Conservation (phyloP, 2,329 filamentous ascomycete species). For the Helicocarpus griseus region DNA sequence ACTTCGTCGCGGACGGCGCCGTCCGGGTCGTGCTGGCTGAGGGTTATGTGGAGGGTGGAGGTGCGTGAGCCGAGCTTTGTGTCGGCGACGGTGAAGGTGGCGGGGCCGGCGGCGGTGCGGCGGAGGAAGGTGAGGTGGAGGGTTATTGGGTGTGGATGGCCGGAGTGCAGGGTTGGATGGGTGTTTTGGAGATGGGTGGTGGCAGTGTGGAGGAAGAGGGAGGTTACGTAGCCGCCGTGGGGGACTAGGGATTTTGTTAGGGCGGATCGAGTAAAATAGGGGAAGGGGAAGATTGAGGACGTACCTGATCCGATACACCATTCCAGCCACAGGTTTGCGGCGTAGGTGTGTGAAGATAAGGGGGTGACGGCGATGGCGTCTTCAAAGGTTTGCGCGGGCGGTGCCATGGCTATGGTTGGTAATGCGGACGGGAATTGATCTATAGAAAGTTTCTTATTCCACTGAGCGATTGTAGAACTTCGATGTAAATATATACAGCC, state of each 20-base stretch:
- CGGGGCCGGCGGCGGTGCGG: constrained; percentile 50
- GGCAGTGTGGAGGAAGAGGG: constrained; percentile 51
- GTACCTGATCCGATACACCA: constrained; percentile 57
- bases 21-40: constrained; percentile 33
- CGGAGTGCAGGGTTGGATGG: constrained; percentile 39
- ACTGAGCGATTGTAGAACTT: neutral
- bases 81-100: constrained; percentile 49
- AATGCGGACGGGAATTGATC: neutral
- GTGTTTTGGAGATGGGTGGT: constrained; percentile 52
- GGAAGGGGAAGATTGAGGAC: neutral
- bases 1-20: constrained; percentile 46
- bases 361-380: constrained; percentile 30
- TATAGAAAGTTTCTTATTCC: neutral
- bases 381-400: constrained; percentile 19
- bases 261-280: neutral
- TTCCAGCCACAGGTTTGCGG: constrained; percentile 44
- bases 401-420: neutral
- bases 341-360: constrained; percentile 46
- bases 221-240: constrained; percentile 61
- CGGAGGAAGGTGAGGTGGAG: constrained; percentile 58
- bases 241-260: too few species aligned
- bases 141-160: constrained; percentile 49
- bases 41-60: constrained; percentile 53
- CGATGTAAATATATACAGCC: neutral
- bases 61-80: constrained; percentile 56